A percentile compares a stretch with the other conserved stretches of the same genome.
Conservation (phyloP, 2,329 filamentous ascomycete genomes). For the Neopestalotiopsis sp. region DNA sequence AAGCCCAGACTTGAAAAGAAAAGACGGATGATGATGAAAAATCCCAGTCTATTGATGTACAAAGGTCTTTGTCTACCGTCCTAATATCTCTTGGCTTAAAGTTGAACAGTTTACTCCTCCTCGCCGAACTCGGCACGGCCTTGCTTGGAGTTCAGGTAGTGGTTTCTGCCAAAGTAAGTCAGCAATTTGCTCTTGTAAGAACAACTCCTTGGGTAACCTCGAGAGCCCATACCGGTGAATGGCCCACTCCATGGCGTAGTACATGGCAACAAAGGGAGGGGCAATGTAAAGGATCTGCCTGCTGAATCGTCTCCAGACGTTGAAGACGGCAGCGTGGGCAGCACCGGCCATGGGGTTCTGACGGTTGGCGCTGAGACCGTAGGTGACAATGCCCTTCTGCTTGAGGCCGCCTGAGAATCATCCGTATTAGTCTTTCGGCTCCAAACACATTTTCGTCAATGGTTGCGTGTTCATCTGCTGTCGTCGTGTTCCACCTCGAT, state of each 20-base stretch:
- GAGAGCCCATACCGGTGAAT: constrained; percentile 73
- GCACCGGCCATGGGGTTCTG: constrained; percentile 83
- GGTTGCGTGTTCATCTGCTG: not conserved
- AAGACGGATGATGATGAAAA: not conserved
- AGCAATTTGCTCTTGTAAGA: not conserved
- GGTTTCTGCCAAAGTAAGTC: constrained; percentile 14
- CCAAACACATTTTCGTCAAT: not conserved
- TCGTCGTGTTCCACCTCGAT: not conserved
- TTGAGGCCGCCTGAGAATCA: constrained; percentile 54
- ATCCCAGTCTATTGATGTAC: constrained; percentile 23
- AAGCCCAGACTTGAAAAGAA: not conserved
- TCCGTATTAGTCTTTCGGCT: not conserved
- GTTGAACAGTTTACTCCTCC: constrained; percentile 15
- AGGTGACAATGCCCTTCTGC: constrained; percentile 70
- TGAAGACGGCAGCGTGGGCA: constrained; percentile 85
- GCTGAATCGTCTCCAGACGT: constrained; percentile 85
- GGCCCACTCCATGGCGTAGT: constrained; percentile 88
- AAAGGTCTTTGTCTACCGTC: constrained; percentile 19
- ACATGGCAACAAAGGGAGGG: constrained; percentile 77
- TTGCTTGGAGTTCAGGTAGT: constrained; percentile 23
- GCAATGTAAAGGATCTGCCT: constrained; percentile 86
- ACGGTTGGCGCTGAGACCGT: constrained; percentile 82
- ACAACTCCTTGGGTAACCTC: constrained; percentile 55
- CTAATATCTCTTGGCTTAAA: not conserved
- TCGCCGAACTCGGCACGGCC: constrained; percentile 21